Evolutionary conservation across 768 basidiomycete species (phyloP).

Genomic region (Pleurotus sapidus): DNA sequence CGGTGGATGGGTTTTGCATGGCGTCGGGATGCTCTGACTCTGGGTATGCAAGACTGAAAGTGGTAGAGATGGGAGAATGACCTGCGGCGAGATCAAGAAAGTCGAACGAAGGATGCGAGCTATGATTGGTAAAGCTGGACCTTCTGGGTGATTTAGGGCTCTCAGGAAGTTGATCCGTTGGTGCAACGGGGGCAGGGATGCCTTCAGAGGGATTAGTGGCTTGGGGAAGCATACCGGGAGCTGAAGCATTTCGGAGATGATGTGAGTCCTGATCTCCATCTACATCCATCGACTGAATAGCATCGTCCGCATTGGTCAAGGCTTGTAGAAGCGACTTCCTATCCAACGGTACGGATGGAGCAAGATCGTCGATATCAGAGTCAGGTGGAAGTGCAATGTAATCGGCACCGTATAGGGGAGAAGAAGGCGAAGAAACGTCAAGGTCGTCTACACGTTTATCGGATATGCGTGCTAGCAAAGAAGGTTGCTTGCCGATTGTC

Average conservation of each 20-base stretch:
- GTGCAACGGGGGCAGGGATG: not conserved
- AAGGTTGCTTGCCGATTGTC: slow-evolving; percentile 52
- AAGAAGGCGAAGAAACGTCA: not conserved
- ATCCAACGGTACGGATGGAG: not conserved
- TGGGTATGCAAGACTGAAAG: too few species aligned
- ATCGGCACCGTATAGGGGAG: slow-evolving; percentile 10
- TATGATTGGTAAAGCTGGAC: too few species aligned
- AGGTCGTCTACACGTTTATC: slow-evolving; percentile 21
- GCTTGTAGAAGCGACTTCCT: slow-evolving; percentile 17
- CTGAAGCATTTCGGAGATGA: not conserved
- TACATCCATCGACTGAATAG: slow-evolving; percentile 3
- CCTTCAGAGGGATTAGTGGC: not conserved
- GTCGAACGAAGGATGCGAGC: too few species aligned
- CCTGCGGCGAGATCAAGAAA: too few species aligned
- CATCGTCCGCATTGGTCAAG: slow-evolving; percentile 9
- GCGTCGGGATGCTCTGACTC: too few species aligned
- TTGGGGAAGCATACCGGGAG: not conserved
- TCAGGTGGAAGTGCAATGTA: not conserved
- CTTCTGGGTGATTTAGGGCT: too few species aligned
- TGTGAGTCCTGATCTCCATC: not conserved
- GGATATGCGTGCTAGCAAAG: slow-evolving; percentile 50
- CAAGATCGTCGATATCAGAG: not conserved
- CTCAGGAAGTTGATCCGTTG: not conserved
- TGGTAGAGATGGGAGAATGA: too few species aligned
- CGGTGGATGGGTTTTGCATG: too few species aligned